These are phyloP conservation scores for Kodamaea kaohsiungensis DNA, from an alignment of 805 yeast genomes.

Conservation along the genomic window DNA sequence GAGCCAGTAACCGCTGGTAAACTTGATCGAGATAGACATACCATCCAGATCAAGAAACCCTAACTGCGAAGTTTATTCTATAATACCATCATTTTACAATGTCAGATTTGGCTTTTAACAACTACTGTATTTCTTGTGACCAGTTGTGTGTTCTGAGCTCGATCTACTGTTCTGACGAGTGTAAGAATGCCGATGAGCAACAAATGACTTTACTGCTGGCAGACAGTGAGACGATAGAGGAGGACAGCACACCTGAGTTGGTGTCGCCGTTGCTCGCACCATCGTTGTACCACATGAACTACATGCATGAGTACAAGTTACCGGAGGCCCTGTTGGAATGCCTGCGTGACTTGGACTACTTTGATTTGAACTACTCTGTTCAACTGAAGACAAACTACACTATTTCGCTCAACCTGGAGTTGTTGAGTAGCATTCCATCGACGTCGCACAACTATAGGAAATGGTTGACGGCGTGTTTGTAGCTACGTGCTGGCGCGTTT, in stretches of 20 bases:
- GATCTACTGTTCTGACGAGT: slow-evolving; percentile 31
- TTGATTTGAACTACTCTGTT: slow-evolving; percentile 37
- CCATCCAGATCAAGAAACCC: background rate
- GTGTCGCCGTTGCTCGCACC: slow-evolving; percentile 43
- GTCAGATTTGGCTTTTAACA: slow-evolving; percentile 39
- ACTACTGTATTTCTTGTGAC: slow-evolving; percentile 40
- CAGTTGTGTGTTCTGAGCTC: slow-evolving; percentile 22
- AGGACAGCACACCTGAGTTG: slow-evolving; percentile 17
- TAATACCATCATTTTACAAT: slow-evolving; percentile 1
- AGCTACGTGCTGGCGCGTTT: background rate
- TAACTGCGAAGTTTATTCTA: background rate
- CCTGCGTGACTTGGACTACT: slow-evolving; percentile 26
- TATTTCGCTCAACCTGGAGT: slow-evolving; percentile 6
- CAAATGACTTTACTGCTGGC: slow-evolving; percentile 14
- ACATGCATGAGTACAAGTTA: slow-evolving; percentile 15
- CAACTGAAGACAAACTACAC: slow-evolving; percentile 19
- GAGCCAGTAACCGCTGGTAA: slow-evolving; percentile 2
- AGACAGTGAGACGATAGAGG: slow-evolving; percentile 14
- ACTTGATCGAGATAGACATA: background rate
- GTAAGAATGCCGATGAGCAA: slow-evolving; percentile 35
- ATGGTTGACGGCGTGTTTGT: slow-evolving; percentile 39
- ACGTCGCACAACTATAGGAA: slow-evolving; percentile 41
- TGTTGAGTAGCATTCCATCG: slow-evolving; percentile 20
- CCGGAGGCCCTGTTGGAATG: slow-evolving; percentile 15
- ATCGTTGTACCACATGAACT: slow-evolving; percentile 27